Evolutionary conservation across 331 rosid genomes (phyloP).

Genomic region (Stylosanthes scabra): DNA sequence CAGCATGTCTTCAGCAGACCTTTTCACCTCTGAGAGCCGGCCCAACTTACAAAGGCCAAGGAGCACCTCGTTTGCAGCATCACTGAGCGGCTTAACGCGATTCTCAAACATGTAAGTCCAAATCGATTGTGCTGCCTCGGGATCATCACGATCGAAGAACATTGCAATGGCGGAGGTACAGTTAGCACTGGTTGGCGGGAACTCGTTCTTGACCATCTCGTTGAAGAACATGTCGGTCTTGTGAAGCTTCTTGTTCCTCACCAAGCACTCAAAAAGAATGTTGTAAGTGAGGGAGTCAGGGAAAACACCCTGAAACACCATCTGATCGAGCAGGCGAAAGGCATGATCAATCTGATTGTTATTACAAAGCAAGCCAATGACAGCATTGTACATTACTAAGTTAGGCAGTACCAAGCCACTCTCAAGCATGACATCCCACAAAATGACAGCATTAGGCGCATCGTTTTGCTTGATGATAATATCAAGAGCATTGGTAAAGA

Average conservation of each 20-base stretch:
- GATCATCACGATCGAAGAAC: conserved; percentile 71
- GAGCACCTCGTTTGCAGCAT: conserved; percentile 65
- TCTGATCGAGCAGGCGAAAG: conserved; percentile 60
- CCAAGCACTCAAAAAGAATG: conserved; percentile 71
- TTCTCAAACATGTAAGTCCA: conserved; percentile 70
- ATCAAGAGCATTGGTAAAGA: conserved; percentile 64
- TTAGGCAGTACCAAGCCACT: conserved; percentile 55
- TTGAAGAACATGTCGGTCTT: conserved; percentile 55
- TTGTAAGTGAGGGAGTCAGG: conserved; percentile 69
- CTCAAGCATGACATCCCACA: conserved; percentile 69
- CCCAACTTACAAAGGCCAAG: conserved; percentile 62
- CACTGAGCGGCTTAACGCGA: conserved; percentile 55
- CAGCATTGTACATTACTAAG: conserved; percentile 67
- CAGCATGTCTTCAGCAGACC: conserved; percentile 61
- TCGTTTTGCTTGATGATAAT: conserved; percentile 54
- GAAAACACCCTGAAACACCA: conserved; percentile 67
- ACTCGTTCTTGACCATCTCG: conserved; percentile 84
- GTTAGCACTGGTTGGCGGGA: conserved; percentile 53
- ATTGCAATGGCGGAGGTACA: conserved; percentile 64
- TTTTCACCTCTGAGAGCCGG: conserved; percentile 60
- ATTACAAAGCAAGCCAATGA: conserved; percentile 65
- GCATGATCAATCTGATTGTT: conserved; percentile 53
- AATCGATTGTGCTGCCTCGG: conserved; percentile 65
- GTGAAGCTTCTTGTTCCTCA: conserved; percentile 56
- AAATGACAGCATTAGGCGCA: conserved; percentile 44